phyloP scores from a whole-genome alignment of 345 rosid genomes.

The Lumnitzera racemosa region DNA sequence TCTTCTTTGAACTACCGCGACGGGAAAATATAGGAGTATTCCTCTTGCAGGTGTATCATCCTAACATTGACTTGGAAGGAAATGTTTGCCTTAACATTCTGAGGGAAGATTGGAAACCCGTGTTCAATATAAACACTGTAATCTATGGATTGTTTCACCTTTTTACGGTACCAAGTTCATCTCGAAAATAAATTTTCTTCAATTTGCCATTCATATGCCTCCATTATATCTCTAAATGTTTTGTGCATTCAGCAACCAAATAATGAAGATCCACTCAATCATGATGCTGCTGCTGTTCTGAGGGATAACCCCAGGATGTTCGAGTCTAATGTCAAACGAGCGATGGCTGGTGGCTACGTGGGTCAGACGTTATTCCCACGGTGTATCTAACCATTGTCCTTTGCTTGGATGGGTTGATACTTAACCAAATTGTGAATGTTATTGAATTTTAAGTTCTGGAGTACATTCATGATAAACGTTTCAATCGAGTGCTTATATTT shows the following conservation, averaged over 20 bases:
- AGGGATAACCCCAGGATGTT: constrained; percentile 76
- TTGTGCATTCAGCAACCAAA: constrained; percentile 68
- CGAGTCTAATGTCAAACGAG: constrained; percentile 60
- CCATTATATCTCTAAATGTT: not conserved
- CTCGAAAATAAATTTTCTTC: not conserved
- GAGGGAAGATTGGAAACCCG: constrained; percentile 98
- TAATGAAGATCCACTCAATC: constrained; percentile 88
- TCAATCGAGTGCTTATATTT: no score
- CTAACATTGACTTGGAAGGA: constrained; percentile 96
- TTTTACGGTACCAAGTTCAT: constrained; percentile 50
- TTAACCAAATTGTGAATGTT: no score
- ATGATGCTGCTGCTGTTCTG: constrained; percentile 82
- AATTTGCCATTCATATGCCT: no score
- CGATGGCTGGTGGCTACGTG: constrained; percentile 75
- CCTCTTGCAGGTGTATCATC: constrained; percentile 72
- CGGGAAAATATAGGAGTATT: no score
- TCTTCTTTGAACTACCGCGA: not conserved
- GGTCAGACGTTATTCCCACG: constrained; percentile 65
- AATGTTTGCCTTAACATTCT: constrained; percentile 90
- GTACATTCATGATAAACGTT: no score
- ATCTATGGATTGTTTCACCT: constrained; percentile 89
- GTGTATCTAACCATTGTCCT: constrained; percentile 38
- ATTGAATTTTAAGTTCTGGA: no score
- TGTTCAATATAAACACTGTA: constrained; percentile 85
- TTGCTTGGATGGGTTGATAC: not conserved